These are phyloP conservation scores for Byssochlamys sp. DNA, from an alignment of 2,329 filamentous ascomycete species.

Conservation along the genomic window DNA sequence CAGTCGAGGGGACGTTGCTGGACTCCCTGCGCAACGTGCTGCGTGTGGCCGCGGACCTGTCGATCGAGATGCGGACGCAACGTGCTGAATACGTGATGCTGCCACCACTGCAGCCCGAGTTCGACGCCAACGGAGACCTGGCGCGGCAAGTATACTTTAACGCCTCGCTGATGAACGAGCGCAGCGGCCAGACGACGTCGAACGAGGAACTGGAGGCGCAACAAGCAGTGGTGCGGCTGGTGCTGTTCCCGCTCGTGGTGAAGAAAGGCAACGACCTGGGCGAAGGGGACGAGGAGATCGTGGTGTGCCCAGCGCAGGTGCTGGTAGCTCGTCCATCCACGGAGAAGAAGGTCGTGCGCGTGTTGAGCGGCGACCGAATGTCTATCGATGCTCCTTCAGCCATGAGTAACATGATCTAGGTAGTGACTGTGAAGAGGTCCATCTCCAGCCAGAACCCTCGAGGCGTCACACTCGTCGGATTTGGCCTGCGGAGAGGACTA, in stretches of 20 bases:
- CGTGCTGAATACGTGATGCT: slow-evolving; percentile 98
- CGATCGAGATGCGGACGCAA: slow-evolving; percentile 94
- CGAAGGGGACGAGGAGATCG: slow-evolving; percentile 83
- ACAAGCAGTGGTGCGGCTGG: slow-evolving; percentile 72
- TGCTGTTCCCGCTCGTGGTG: slow-evolving; percentile 91
- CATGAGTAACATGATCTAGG: slow-evolving; percentile 34
- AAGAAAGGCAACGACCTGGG: slow-evolving; percentile 88
- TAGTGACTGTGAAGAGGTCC: not conserved
- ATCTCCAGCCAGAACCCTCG: not conserved
- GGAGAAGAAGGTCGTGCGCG: slow-evolving; percentile 24
- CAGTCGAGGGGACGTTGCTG: slow-evolving; percentile 70
- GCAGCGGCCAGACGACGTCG: slow-evolving; percentile 58
- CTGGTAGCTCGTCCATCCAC: slow-evolving; percentile 52
- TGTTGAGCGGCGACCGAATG: slow-evolving; percentile 34
- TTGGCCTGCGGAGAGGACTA: not conserved
- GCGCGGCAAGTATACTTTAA: slow-evolving; percentile 84
- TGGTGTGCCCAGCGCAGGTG: slow-evolving; percentile 90
- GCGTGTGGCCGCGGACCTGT: slow-evolving; percentile 76
- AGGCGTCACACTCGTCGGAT: not conserved
- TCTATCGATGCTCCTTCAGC: slow-evolving; percentile 37
- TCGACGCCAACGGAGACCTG: slow-evolving; percentile 85
- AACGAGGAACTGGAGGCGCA: slow-evolving; percentile 74
- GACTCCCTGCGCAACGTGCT: slow-evolving; percentile 80
- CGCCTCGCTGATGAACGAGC: slow-evolving; percentile 87
- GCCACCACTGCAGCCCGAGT: slow-evolving; percentile 85